Evolutionary conservation across 768 basidiomycete species (phyloP).

Genomic region (Leccinum broughii): DNA sequence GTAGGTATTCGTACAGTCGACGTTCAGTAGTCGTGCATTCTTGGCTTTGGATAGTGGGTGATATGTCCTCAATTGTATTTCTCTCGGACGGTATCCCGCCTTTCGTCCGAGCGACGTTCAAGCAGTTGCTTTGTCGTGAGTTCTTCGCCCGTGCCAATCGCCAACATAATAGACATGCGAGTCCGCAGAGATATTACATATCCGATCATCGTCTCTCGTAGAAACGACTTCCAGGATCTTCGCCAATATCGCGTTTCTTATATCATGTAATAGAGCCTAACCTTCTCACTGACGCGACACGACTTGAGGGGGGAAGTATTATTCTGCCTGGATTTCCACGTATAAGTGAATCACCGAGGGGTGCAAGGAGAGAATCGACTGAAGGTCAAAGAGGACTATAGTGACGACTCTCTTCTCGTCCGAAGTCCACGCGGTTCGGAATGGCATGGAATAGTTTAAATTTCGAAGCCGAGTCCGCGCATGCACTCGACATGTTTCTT

Average conservation of each 20-base stretch:
- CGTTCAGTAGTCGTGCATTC: too few species aligned
- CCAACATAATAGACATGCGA: too few species aligned
- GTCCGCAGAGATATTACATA: too few species aligned
- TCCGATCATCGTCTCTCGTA: too few species aligned
- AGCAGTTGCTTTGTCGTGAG: too few species aligned
- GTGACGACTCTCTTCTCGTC: background rate
- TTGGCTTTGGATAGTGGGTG: too few species aligned
- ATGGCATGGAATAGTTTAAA: slow-evolving; percentile 36
- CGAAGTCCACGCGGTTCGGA: background rate
- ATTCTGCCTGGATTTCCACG: background rate
- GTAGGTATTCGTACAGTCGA: too few species aligned
- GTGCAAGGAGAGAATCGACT: background rate
- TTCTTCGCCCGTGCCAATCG: too few species aligned
- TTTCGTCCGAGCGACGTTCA: too few species aligned
- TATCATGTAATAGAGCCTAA: background rate
- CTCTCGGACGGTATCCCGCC: too few species aligned
- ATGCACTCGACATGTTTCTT: slow-evolving; percentile 88
- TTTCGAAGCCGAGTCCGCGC: slow-evolving; percentile 85
- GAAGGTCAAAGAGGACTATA: background rate
- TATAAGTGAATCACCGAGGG: background rate
- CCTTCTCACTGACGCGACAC: background rate
- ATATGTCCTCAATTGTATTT: too few species aligned
- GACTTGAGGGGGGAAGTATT: background rate
- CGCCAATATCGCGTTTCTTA: background rate
- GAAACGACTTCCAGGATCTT: too few species aligned